Base-by-base conservation (phyloP, 1,139 yeast species). In the Kodamaea sp. region DNA sequence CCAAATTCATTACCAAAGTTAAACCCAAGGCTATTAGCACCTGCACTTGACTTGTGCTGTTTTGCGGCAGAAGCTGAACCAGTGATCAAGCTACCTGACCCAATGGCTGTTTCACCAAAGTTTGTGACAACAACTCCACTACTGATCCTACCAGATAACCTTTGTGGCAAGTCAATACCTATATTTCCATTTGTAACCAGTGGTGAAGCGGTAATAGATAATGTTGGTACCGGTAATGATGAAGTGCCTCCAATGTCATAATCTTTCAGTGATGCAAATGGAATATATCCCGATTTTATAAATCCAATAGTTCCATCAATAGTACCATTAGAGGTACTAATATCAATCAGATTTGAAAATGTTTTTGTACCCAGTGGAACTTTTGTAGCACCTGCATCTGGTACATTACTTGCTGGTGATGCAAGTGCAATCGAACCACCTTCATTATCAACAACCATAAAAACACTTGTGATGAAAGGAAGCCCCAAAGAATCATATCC, bases 361-460 rank as follows among this genome's bases (percentile, higher is more conserved):
- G 41, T 32, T 10, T 24, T 30, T 10, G 32, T 30, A 15, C 23
- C 29, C 4, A 26, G 25, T 2, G 29, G 31, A 27, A 34, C 5
- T 11, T 9, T 29, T 12, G 24, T 12, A 9, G 24, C 9, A 27
- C n/a, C 28, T 34, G 29, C n/a, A 41, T 12, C 8, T n/a, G 35
- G 8, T 8, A 44, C 27, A 37, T 47, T 51, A 22, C 50, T 47
- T 31, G 59, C 53, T 8, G 75, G 65, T 42, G 69, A 69, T 2
- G 78, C 86, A 35, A 86, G 40, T 0, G 84, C 95, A 7, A 86
- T 61, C 26, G 64, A 65, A 27, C 65, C 58, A 23, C 79, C 79
- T 20, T 75, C 87, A 46, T 78, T 72, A 57, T 86, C 94, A 33
- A 84, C 79, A 0, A 83, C 92, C 34, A 84, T 47, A 55, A 80